Percentiles rank a stretch among this genome's conserved stretches.
phyloP scores from a whole-genome alignment of 108 stramenopile genomes.

The Bacterosira constricta region DNA sequence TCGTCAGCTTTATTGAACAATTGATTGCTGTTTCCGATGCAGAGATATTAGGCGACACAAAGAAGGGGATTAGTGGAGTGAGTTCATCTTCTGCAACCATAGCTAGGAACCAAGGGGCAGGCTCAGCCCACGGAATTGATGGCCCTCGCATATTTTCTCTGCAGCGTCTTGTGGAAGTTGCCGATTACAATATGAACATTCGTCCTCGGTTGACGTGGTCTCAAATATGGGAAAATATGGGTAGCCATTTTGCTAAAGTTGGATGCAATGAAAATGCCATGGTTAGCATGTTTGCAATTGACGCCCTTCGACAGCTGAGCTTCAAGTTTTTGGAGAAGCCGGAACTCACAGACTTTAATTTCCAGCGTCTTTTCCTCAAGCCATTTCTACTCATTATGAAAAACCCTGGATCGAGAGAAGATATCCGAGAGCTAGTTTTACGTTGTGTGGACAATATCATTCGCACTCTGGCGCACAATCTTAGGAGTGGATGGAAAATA shows the following conservation, averaged over 20 bases:
- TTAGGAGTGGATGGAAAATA: slow-evolving; percentile 91
- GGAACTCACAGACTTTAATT: slow-evolving; percentile 96
- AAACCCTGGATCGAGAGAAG: slow-evolving; percentile 64
- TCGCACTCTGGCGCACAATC: slow-evolving; percentile 72
- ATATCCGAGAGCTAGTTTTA: slow-evolving; percentile 82
- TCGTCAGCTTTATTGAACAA: slow-evolving; percentile 88
- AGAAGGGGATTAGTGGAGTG: slow-evolving; percentile 72
- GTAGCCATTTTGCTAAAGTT: slow-evolving; percentile 89
- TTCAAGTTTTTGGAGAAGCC: slow-evolving; percentile 98
- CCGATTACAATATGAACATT: slow-evolving; percentile 97
- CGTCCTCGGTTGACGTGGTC: slow-evolving; percentile 96
- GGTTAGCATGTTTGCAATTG: slow-evolving; percentile 97
- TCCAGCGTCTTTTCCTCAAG: slow-evolving; percentile 93
- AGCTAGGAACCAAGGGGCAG: slow-evolving; percentile 15
- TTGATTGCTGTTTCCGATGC: slow-evolving; percentile 85
- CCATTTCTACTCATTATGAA: slow-evolving; percentile 91
- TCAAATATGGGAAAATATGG: slow-evolving; percentile 94
- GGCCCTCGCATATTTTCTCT: slow-evolving; percentile 94
- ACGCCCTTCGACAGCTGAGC: slow-evolving; percentile 97
- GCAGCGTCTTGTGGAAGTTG: slow-evolving; percentile 98
- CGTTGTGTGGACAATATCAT: slow-evolving; percentile 89
- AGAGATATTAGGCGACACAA: slow-evolving; percentile 85
- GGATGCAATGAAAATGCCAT: slow-evolving; percentile 91
- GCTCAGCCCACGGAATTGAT: slow-evolving; percentile 61
- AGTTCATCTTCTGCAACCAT: slow-evolving; percentile 25